Percentiles rank a stretch among this genome's conserved stretches.
Conservation (phyloP, 1,284 basidiomycete genomes). For the Bondarzewia mesenterica region DNA sequence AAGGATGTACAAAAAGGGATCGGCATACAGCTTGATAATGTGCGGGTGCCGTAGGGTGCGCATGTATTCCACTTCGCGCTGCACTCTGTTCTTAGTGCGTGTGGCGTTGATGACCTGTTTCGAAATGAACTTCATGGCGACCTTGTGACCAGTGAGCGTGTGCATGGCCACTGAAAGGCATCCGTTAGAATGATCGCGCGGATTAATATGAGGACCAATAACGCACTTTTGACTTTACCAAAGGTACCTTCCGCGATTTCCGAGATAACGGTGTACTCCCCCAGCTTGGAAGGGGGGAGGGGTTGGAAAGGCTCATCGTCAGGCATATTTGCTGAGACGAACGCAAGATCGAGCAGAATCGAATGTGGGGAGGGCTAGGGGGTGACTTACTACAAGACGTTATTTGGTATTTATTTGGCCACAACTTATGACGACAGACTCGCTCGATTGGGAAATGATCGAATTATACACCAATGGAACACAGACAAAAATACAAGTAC, state of each 20-base stretch:
- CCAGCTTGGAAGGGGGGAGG: constrained; percentile 55
- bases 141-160: constrained; percentile 89
- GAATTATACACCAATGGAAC: neutral
- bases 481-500: neutral
- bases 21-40: constrained; percentile 86
- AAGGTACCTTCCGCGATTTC: constrained; percentile 90
- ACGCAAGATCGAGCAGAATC: too few species aligned
- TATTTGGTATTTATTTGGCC: constrained; percentile 3
- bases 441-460: neutral
- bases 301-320: constrained; percentile 8
- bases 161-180: constrained; percentile 76
- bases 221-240: constrained; percentile 91
- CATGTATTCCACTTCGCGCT: constrained; percentile 95
- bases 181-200: constrained; percentile 6
- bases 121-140: constrained; percentile 97
- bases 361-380: neutral
- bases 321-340: constrained; percentile 5
- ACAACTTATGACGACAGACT: neutral
- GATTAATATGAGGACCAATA: constrained; percentile 2
- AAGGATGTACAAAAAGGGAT: constrained; percentile 3
- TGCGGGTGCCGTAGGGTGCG: constrained; percentile 87
- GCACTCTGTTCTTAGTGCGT: constrained; percentile 87
- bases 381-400: too few species aligned
- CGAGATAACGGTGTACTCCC: constrained; percentile 68
- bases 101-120: constrained; percentile 89